Evolutionary conservation across 208 protist species (phyloP), one percentile per base, ranked within the genome.

Genomic region (Trypanosoma brucei): DNA sequence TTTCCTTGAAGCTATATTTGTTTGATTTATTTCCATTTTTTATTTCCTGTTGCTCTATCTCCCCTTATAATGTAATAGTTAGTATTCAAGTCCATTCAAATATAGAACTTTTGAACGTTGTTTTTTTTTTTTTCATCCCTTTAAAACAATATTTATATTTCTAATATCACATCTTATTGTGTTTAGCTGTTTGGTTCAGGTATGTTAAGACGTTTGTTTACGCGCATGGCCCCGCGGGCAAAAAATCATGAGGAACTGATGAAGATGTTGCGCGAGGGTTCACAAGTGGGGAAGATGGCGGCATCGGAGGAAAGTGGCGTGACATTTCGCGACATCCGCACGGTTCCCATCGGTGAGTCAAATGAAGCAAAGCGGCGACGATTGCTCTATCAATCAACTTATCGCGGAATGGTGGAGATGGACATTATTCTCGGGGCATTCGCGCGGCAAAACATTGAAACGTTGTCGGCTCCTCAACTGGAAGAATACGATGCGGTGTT

Each of bases 371-470:
- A 87, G 76, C 85, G 85, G 7, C 81, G 83, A 2, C 88, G 88
- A 0, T 74, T 94, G 3, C 66, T 85, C 3, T 94, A 88, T 55
- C 88, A 94, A 61, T 94, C 88, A 0, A 71, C 68, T 11, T 94
- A 94, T 62, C 85, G 88, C 3, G 88, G 88, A 0, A 94, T 94
- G 88, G 81, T 84, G 45, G 88, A 94, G 77, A 94, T 94, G 88
- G 88, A 94, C 54, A 81, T 94, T 60, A 86, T 94, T 64, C 83
- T 90, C 37, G 88, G 88, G 11, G 73, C 83, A 59, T 94, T 92
- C 56, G 85, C 85, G 11, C 83, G 81, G 2, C 73, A 69, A 36
- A 77, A 83, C 62, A 60, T 92, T 3, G 65, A 62, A 9, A 59
- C 60, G 8, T 71, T 94, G 33, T 57, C 75, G 44, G 53, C 54